Evolutionary conservation across 768 basidiomycete species (phyloP).

Genomic region (Coprinellus aureogranulatus): DNA sequence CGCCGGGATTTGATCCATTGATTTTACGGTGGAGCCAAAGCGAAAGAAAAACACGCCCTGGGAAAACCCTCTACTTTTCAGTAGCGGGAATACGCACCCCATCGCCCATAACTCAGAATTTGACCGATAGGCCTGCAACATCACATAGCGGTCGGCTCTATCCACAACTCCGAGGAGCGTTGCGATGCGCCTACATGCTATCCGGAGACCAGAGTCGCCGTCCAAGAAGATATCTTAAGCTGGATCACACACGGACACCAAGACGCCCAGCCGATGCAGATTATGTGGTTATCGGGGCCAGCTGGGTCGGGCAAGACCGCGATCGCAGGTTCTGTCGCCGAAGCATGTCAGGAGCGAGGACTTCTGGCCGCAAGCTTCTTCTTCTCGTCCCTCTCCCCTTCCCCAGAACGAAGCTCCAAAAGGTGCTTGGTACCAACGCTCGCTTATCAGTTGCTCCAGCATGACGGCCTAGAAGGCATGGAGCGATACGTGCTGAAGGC

Average conservation of each 20-base stretch:
- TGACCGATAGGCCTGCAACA: constrained; percentile 3
- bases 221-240: constrained; percentile 3
- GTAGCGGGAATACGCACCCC: no score
- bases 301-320: constrained; percentile 11
- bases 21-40: no score
- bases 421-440: not conserved
- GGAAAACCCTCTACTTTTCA: no score
- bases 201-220: not conserved
- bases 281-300: constrained; percentile 10
- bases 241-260: not conserved
- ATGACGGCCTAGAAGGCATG: not conserved
- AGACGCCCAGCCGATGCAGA: not conserved
- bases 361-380: constrained; percentile 11
- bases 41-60: no score
- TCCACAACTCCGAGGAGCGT: not conserved
- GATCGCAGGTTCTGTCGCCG: constrained; percentile 9
- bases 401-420: not conserved
- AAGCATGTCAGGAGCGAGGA: constrained; percentile 1
- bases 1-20: no score
- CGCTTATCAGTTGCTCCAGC: not conserved
- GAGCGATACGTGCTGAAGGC: not conserved
- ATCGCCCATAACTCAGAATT: not conserved
- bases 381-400: constrained; percentile 8
- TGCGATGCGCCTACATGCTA: not conserved
- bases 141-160: not conserved